Percentiles rank a stretch among this genome's conserved stretches.
Evolutionary conservation across 495 filamentous ascomycete species (phyloP).

Genomic region (Penicillium cinerascens): DNA sequence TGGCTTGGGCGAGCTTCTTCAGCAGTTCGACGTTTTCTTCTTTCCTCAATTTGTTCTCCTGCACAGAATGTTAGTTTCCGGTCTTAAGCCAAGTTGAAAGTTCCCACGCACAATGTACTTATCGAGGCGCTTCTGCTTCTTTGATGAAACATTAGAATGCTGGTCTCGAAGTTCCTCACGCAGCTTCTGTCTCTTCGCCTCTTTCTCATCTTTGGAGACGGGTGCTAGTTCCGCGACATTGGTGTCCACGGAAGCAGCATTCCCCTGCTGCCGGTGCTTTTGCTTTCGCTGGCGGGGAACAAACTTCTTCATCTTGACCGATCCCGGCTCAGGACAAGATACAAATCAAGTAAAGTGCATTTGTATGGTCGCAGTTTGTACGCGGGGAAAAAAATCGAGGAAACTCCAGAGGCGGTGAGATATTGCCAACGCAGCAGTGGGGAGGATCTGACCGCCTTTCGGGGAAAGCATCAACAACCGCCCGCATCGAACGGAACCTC

Average conservation of each 20-base stretch:
- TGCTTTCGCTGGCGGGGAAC: conserved; percentile 80
- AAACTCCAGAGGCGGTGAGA: conserved; percentile 15
- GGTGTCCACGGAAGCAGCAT: conserved; percentile 51
- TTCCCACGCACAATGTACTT: conserved; percentile 76
- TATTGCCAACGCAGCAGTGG: conserved; percentile 21
- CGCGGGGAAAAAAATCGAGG: conserved; percentile 24
- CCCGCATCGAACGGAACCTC: background rate
- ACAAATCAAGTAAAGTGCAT: conserved; percentile 11
- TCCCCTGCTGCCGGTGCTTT: conserved; percentile 41
- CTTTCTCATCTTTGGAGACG: conserved; percentile 59
- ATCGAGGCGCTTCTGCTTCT: conserved; percentile 92
- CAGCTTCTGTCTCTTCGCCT: conserved; percentile 65
- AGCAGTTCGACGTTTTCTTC: conserved; percentile 86
- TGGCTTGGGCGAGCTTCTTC: conserved; percentile 71
- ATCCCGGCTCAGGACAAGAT: conserved; percentile 13
- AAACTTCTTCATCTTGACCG: conserved; percentile 64
- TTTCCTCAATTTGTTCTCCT: conserved; percentile 90
- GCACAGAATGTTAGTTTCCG: conserved; percentile 19
- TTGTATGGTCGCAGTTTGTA: conserved; percentile 14
- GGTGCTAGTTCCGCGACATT: conserved; percentile 72
- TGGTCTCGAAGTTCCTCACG: conserved; percentile 57
- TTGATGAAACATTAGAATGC: conserved; percentile 72
- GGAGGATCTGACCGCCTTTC: conserved; percentile 17
- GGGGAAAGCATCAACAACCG: conserved; percentile 12
- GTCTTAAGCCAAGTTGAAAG: background rate